These are phyloP conservation scores for Phytopythium oedochilum DNA, from an alignment of 352 stramenopile genomes.

Conservation along the genomic window DNA sequence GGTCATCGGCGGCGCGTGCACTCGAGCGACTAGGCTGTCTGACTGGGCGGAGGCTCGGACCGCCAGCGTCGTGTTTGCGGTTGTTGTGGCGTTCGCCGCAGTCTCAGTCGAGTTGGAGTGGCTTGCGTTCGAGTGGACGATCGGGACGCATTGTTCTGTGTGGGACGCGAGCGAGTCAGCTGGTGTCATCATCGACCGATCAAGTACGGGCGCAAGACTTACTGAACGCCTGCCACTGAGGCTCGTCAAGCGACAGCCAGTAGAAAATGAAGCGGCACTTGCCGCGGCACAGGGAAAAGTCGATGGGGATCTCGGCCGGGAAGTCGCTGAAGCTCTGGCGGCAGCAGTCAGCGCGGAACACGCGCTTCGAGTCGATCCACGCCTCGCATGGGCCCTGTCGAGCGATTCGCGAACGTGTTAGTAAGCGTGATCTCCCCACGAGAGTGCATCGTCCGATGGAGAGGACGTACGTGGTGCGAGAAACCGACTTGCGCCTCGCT, in stretches of 20 bases:
- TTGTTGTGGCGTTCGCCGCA: too few species aligned
- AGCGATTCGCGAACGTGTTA: background rate
- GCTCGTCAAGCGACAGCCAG: slow-evolving; percentile 27
- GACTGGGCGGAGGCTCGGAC: background rate
- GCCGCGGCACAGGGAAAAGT: slow-evolving; percentile 35
- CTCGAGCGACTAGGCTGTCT: background rate
- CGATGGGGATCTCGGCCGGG: slow-evolving; percentile 27
- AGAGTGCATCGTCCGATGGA: background rate
- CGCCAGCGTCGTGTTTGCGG: background rate
- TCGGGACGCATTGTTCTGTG: slow-evolving; percentile 18
- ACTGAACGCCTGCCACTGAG: slow-evolving; percentile 30
- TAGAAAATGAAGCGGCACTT: slow-evolving; percentile 43
- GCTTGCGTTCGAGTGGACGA: background rate
- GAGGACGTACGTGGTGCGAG: slow-evolving; percentile 17
- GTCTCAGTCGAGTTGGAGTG: background rate
- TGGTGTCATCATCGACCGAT: slow-evolving; percentile 4
- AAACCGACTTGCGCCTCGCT: slow-evolving; percentile 27
- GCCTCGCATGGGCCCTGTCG: slow-evolving; percentile 38
- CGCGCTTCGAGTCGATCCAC: slow-evolving; percentile 28
- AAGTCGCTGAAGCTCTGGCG: slow-evolving; percentile 21
- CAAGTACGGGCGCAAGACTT: slow-evolving; percentile 8
- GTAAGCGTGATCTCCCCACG: background rate
- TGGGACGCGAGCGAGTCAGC: background rate
- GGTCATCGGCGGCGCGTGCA: background rate
- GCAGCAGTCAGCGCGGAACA: slow-evolving; percentile 33